Percentiles rank a stretch among this genome's conserved stretches.
These are phyloP conservation scores for Cordyceps javanica DNA, from an alignment of 2,329 filamentous ascomycete genomes.

Conservation along the genomic window DNA sequence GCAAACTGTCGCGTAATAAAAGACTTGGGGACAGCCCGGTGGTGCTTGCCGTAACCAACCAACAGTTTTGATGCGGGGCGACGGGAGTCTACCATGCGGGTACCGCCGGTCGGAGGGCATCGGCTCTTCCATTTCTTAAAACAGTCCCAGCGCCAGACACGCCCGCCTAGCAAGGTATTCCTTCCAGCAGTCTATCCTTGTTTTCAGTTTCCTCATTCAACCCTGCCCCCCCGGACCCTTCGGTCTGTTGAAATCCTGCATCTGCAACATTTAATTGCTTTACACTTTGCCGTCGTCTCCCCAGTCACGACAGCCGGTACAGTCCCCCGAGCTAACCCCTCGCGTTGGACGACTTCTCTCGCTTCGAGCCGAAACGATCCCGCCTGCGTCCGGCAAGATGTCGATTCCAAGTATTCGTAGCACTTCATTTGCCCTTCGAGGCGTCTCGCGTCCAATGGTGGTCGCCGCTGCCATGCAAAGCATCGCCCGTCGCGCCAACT, in stretches of 20 bases:
- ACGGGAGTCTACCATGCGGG: constrained; percentile 12
- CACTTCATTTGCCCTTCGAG: constrained; percentile 42
- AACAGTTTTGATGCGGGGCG: constrained; percentile 10
- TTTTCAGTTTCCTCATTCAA: not conserved
- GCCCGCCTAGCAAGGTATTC: not conserved
- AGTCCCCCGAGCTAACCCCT: not conserved
- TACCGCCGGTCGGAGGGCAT: constrained; percentile 20
- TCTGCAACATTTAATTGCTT: not conserved
- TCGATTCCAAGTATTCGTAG: constrained; percentile 41
- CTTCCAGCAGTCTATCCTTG: not conserved
- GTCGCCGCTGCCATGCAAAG: constrained; percentile 18
- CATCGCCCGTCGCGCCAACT: constrained; percentile 33
- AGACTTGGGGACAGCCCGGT: not conserved
- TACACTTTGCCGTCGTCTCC: not conserved
- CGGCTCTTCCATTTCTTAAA: constrained; percentile 12
- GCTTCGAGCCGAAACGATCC: not conserved
- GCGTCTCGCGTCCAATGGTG: constrained; percentile 28
- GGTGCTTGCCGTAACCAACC: not conserved
- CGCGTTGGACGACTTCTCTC: not conserved
- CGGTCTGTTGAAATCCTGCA: not conserved
- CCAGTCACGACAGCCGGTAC: not conserved
- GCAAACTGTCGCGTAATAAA: constrained; percentile 7
- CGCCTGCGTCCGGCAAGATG: constrained; percentile 29
- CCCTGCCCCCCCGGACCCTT: not conserved
- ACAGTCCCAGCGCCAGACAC: not conserved